phyloP scores from a whole-genome alignment of 2,329 filamentous ascomycete species.

The Salinomyces thailandicus region DNA sequence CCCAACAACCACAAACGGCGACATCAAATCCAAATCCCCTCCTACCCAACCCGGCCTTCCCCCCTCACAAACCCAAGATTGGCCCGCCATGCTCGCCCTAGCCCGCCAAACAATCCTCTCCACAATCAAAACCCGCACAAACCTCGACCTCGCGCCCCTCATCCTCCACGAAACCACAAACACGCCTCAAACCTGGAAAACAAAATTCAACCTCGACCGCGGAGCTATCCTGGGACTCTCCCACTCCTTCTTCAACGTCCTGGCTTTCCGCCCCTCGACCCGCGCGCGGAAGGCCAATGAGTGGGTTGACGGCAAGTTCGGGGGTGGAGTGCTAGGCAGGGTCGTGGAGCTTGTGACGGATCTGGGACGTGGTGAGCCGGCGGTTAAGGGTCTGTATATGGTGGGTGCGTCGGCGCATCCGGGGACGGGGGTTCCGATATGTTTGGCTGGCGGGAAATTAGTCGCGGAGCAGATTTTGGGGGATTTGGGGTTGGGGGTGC shows the following conservation, averaged over 20 bases:
- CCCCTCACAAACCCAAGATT: slow-evolving; percentile 42
- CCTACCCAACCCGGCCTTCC: slow-evolving; percentile 28
- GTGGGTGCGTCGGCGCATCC: slow-evolving; percentile 68
- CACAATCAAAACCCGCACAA: slow-evolving; percentile 52
- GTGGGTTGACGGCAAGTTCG: slow-evolving; percentile 27
- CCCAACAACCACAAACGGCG: slow-evolving; percentile 4
- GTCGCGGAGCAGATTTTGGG: slow-evolving; percentile 44
- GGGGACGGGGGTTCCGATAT: slow-evolving; percentile 65
- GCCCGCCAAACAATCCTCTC: slow-evolving; percentile 51
- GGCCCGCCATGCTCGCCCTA: slow-evolving; percentile 48
- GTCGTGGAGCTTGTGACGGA: slow-evolving; percentile 19
- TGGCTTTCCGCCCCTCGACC: slow-evolving; percentile 54
- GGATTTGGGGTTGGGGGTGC: slow-evolving; percentile 28
- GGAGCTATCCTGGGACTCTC: slow-evolving; percentile 63
- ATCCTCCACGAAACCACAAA: slow-evolving; percentile 56
- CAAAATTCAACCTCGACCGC: slow-evolving; percentile 62
- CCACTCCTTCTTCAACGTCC: slow-evolving; percentile 64
- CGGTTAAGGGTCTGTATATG: slow-evolving; percentile 51
- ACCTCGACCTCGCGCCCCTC: slow-evolving; percentile 39
- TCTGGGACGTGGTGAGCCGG: slow-evolving; percentile 15
- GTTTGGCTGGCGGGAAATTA: slow-evolving; percentile 58
- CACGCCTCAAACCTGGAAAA: slow-evolving; percentile 54
- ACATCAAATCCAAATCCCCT: slow-evolving; percentile 17
- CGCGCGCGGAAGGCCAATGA: slow-evolving; percentile 41
- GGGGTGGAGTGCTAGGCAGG: slow-evolving; percentile 15